Evolutionary conservation across 306 rosid genomes (phyloP).

Genomic region (Quillaja saponaria): DNA sequence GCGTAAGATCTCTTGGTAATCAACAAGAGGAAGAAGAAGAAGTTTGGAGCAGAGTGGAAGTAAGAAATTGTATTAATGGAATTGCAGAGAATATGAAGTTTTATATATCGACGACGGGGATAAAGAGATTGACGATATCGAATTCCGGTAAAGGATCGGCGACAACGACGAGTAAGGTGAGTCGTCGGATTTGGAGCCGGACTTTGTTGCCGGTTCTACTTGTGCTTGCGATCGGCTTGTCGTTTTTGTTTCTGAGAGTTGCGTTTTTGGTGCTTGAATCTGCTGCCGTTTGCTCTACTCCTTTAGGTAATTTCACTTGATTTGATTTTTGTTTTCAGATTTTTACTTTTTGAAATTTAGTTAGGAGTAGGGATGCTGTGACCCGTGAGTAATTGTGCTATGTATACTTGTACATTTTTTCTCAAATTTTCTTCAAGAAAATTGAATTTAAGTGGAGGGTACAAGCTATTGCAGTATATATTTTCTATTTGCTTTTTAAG

Average conservation of each 20-base stretch:
- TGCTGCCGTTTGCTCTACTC: conserved; percentile 60
- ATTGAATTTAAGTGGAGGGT: not conserved
- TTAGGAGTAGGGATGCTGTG: not conserved
- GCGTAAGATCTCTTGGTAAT: no score
- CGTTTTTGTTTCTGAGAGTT: conserved; percentile 66
- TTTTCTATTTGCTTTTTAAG: no score
- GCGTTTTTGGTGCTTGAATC: conserved; percentile 82
- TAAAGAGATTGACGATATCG: conserved; percentile 64
- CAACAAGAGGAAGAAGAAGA: no score
- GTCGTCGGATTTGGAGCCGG: conserved; percentile 61
- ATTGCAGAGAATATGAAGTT: conserved; percentile 63
- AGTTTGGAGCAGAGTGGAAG: no score
- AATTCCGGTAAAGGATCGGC: conserved; percentile 46
- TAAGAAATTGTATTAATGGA: conserved; percentile 45
- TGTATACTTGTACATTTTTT: not conserved
- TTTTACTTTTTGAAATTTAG: not conserved
- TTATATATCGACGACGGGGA: conserved; percentile 74
- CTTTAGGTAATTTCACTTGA: conserved; percentile 45
- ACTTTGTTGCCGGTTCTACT: conserved; percentile 53
- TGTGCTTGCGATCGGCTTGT: conserved; percentile 57
- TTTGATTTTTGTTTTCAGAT: not conserved
- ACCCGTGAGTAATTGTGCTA: not conserved
- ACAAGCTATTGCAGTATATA: not conserved
- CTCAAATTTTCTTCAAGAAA: not conserved
- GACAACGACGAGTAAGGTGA: conserved; percentile 36